Conservation (phyloP, 1,139 yeast species). For the Yamadazyma buinensis region DNA sequence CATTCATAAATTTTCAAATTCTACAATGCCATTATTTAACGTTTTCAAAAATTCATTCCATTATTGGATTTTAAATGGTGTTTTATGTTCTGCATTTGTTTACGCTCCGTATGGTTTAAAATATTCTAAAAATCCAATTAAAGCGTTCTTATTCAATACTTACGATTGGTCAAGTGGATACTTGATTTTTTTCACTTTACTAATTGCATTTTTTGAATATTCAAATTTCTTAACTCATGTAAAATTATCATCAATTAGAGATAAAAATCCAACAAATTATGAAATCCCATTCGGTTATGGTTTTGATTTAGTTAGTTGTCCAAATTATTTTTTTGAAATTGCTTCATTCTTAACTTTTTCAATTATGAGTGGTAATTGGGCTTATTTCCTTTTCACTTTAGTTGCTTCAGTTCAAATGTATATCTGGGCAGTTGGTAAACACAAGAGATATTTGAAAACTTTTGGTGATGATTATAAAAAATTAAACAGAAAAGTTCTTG, state of each 20-base stretch:
- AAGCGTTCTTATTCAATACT: constrained; percentile 9
- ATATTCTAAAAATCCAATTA: constrained; percentile 7
- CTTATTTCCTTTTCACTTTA: constrained; percentile 63
- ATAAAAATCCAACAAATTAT: constrained; percentile 32
- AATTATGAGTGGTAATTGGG: constrained; percentile 71
- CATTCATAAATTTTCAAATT: constrained; percentile 79
- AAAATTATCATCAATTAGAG: constrained; percentile 55
- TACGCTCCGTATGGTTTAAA: constrained; percentile 50
- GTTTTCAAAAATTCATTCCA: constrained; percentile 86
- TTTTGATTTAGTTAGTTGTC: constrained; percentile 51
- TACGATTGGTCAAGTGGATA: constrained; percentile 8
- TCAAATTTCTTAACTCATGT: constrained; percentile 72
- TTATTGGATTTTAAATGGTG: constrained; percentile 87
- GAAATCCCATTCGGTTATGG: constrained; percentile 47
- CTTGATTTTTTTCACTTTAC: constrained; percentile 4
- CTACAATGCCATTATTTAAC: constrained; percentile 89
- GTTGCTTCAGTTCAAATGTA: constrained; percentile 79
- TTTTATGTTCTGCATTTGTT: constrained; percentile 62
- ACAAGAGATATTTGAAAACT: constrained; percentile 59
- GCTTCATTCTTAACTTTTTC: constrained; percentile 71
- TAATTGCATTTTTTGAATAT: constrained; percentile 48
- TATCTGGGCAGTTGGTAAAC: constrained; percentile 75
- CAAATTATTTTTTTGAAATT: constrained; percentile 88
- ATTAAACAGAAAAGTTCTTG: constrained; percentile 57
- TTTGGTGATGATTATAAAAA: constrained; percentile 77